Evolutionary conservation across 768 basidiomycete species (phyloP).

Genomic region (Boletus huronensis): DNA sequence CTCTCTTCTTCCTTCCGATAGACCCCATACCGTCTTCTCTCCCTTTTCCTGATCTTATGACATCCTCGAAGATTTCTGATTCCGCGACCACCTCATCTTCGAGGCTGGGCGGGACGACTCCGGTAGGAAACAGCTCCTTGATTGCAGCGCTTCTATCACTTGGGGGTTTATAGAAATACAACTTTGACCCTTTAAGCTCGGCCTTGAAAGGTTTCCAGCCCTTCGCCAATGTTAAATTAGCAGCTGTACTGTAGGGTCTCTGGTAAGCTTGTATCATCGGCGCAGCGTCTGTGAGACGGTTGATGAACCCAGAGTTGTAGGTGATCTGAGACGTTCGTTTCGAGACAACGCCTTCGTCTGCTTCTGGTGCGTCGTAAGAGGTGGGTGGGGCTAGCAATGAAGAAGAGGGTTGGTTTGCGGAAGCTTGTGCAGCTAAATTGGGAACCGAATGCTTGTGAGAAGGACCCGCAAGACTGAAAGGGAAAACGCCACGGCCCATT

Average conservation of each 20-base stretch:
- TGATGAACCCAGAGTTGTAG: conserved; percentile 72
- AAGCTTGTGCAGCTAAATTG: conserved; percentile 7
- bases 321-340: conserved; percentile 78
- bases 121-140: conserved; percentile 72
- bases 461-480: conserved; percentile 28
- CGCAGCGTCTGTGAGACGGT: conserved; percentile 55
- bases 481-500: conserved; percentile 27
- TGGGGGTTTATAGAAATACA: conserved; percentile 85
- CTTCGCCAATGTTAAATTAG: conserved; percentile 46
- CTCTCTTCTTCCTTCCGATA: conserved; percentile 52
- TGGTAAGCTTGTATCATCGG: conserved; percentile 36
- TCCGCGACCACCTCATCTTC: conserved; percentile 42
- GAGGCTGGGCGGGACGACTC: conserved; percentile 50
- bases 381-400: conserved; percentile 48
- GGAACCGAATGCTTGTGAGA: conserved; percentile 28
- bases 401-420: conserved; percentile 39
- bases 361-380: conserved; percentile 40
- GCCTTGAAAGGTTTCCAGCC: conserved; percentile 88
- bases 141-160: conserved; percentile 60
- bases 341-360: conserved; percentile 35
- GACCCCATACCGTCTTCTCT: conserved; percentile 31
- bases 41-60: conserved; percentile 29
- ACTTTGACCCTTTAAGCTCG: conserved; percentile 78
- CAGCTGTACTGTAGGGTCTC: conserved; percentile 29
- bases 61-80: conserved; percentile 27